Conservation (phyloP, 129 eudicot species). For the Centaurea solstitialis region DNA sequence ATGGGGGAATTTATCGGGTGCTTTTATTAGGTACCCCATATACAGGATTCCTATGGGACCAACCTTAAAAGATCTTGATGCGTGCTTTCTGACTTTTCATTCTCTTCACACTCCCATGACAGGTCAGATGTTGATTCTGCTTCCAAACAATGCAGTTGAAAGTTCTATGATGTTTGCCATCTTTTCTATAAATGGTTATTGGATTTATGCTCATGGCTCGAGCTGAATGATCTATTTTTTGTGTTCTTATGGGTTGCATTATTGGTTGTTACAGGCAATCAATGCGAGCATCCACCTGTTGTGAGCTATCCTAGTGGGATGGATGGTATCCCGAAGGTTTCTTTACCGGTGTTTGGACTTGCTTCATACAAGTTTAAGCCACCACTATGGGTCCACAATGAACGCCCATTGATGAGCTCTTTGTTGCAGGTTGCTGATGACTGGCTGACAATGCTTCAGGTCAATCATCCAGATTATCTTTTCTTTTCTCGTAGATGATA, state of each 20-base stretch:
- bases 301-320: conserved; percentile 46
- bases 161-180: neutral
- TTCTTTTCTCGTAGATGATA: conserved; percentile 71
- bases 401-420: conserved; percentile 46
- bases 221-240: neutral
- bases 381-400: conserved; percentile 63
- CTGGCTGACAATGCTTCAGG: conserved; percentile 59
- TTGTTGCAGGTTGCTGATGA: conserved; percentile 67
- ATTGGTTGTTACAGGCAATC: conserved; percentile 44
- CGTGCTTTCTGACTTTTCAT: conserved; percentile 90
- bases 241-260: neutral
- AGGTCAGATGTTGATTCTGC: conserved; percentile 39
- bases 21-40: conserved; percentile 77
- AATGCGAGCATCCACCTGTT: conserved; percentile 44
- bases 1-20: conserved; percentile 4
- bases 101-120: conserved; percentile 66
- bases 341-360: conserved; percentile 78
- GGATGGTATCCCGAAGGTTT: conserved; percentile 61
- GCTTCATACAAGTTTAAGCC: conserved; percentile 79
- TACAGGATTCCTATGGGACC: conserved; percentile 89
- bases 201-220: neutral
- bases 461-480: conserved; percentile 84
- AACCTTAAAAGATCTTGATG: conserved; percentile 84
- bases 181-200: neutral
- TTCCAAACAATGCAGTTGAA: neutral